Conservation (phyloP, 2,329 filamentous ascomycete genomes). For the Colletotrichum karsti region DNA sequence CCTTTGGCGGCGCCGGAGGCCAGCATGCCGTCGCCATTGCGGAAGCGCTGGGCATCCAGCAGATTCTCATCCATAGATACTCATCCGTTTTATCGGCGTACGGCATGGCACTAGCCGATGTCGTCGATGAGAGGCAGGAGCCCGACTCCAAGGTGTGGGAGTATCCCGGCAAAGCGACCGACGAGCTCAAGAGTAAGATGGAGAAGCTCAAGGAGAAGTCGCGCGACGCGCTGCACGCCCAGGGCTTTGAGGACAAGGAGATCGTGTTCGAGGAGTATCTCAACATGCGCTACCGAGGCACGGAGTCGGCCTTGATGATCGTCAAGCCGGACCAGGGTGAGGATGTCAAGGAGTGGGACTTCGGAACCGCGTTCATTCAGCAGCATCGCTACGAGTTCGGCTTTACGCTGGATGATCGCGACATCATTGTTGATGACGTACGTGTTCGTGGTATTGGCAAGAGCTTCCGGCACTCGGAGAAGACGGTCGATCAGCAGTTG, state of each 20-base stretch:
- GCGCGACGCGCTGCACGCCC: constrained; percentile 70
- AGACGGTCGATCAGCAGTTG: constrained; percentile 86
- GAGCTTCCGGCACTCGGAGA: constrained; percentile 81
- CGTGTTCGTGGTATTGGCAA: constrained; percentile 89
- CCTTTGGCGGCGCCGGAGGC: constrained; percentile 90
- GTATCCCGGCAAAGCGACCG: constrained; percentile 63
- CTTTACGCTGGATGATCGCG: constrained; percentile 83
- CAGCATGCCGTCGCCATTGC: constrained; percentile 94
- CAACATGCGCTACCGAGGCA: constrained; percentile 92
- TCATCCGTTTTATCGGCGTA: constrained; percentile 91
- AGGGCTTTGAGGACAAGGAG: constrained; percentile 79
- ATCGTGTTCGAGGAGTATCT: constrained; percentile 92
- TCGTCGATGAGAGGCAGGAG: constrained; percentile 90
- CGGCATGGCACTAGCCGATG: constrained; percentile 91
- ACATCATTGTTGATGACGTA: constrained; percentile 91
- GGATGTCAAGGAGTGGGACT: constrained; percentile 78
- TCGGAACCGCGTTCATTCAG: constrained; percentile 83
- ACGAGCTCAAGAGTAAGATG: constrained; percentile 77
- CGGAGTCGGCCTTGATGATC: constrained; percentile 91
- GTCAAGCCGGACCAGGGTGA: constrained; percentile 74
- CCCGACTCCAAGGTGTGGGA: constrained; percentile 72
- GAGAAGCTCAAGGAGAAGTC: constrained; percentile 82
- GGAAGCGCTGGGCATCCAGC: constrained; percentile 81
- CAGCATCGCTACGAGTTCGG: constrained; percentile 95
- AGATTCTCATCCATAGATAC: constrained; percentile 87